Conservation (phyloP, 257 asterid genomes). For the Verbascum thapsus region DNA sequence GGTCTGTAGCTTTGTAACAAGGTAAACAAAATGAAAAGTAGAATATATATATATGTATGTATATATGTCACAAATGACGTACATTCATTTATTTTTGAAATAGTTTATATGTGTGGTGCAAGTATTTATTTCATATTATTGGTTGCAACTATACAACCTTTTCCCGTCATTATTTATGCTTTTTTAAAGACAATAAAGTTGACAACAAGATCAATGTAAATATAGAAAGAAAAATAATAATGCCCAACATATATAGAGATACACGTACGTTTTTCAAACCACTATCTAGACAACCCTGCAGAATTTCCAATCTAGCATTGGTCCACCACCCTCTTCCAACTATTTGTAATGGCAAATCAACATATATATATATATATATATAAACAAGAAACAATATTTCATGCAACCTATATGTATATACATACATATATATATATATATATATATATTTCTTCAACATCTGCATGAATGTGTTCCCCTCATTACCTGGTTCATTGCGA, state of each 20-base stretch:
- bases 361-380: constrained; percentile 7
- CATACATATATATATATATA: constrained; percentile 7
- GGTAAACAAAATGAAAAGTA: too few species aligned
- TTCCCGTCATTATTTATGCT: background rate
- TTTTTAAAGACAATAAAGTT: background rate
- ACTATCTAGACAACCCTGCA: constrained; percentile 35
- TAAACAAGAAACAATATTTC: constrained; percentile 26
- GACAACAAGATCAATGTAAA: background rate
- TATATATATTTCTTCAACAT: constrained; percentile 38
- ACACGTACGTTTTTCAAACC: constrained; percentile 17
- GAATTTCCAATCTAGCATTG: constrained; percentile 29
- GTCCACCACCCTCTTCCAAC: constrained; percentile 45
- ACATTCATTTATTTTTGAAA: background rate
- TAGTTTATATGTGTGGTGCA: too few species aligned
- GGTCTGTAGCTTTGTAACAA: too few species aligned
- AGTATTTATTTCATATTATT: constrained; percentile 6
- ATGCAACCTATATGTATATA: constrained; percentile 24
- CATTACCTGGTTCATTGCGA: constrained; percentile 40
- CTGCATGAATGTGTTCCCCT: constrained; percentile 67
- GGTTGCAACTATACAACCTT: background rate
- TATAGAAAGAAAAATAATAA: background rate
- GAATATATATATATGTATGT: too few species aligned
- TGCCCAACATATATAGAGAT: background rate
- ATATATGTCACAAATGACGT: background rate
- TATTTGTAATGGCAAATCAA: constrained; percentile 39